A percentile compares a stretch with the other conserved stretches of the same genome.
Conservation (phyloP, 768 basidiomycete species). For the Russula ochroleuca region DNA sequence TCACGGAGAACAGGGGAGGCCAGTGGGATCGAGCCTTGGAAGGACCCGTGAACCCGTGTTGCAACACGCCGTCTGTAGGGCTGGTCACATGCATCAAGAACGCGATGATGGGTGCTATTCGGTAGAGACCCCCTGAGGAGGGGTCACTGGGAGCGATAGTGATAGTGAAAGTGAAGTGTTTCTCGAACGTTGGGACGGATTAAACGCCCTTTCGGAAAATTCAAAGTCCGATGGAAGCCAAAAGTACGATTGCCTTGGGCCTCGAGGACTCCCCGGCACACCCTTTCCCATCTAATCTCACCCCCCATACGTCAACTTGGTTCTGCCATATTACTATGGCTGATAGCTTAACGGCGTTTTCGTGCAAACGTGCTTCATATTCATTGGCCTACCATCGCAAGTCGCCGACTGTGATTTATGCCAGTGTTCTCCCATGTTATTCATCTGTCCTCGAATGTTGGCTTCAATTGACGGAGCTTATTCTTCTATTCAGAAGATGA, state of each 20-base stretch:
- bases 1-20: neutral
- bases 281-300: slow-evolving; percentile 2
- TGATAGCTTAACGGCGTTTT: slow-evolving; percentile 14
- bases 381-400: slow-evolving; percentile 17
- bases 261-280: neutral
- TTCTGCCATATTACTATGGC: slow-evolving; percentile 1
- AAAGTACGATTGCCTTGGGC: neutral
- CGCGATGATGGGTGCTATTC: neutral
- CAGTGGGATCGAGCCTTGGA: neutral
- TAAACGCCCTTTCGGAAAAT: neutral
- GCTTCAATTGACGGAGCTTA: slow-evolving; percentile 11
- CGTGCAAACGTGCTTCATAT: slow-evolving; percentile 19
- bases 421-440: neutral
- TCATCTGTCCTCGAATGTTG: slow-evolving; percentile 15
- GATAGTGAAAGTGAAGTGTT: neutral
- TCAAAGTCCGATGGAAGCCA: slow-evolving; percentile 19
- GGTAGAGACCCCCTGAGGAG: neutral
- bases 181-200: slow-evolving; percentile 5
- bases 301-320: slow-evolving; percentile 4
- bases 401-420: slow-evolving; percentile 3
- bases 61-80: neutral
- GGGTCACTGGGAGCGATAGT: neutral
- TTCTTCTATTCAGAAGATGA: slow-evolving; percentile 15
- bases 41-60: neutral
- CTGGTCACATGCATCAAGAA: neutral